Evolutionary conservation across 768 basidiomycete species (phyloP).

Genomic region (Antrodiella citrinella): DNA sequence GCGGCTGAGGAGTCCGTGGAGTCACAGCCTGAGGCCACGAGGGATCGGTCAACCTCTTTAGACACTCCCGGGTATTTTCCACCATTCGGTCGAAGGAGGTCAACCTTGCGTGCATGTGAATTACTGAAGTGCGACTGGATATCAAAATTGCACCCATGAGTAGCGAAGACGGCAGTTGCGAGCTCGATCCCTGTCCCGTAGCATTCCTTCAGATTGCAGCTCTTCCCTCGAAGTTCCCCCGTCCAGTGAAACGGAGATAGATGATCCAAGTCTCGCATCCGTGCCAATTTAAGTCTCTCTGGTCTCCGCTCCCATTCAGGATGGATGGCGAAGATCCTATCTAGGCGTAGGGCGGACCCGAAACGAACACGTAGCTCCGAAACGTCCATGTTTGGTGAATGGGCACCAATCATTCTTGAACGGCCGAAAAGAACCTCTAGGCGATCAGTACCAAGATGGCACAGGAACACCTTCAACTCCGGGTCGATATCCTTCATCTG

Average conservation of each 20-base stretch:
- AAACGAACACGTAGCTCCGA: neutral
- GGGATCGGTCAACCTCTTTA: neutral
- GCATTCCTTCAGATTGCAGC: neutral
- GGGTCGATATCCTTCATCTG: neutral
- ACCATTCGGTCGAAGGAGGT: neutral
- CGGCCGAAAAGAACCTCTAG: neutral
- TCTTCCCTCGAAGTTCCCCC: neutral
- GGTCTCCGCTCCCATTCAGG: neutral
- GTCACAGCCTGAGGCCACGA: neutral
- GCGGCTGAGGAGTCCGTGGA: no score
- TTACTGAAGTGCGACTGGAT: neutral
- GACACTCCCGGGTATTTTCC: neutral
- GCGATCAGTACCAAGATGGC: neutral
- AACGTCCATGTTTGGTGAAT: neutral
- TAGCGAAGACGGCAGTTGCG: neutral
- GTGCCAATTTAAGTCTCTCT: neutral
- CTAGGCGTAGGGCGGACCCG: neutral
- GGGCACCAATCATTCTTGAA: neutral
- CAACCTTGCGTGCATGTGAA: neutral
- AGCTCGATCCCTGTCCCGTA: neutral
- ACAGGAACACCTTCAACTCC: neutral
- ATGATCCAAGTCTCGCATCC: neutral
- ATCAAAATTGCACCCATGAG: neutral
- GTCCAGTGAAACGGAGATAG: neutral
- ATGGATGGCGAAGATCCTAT: neutral